phyloP scores from a whole-genome alignment of 2,329 filamentous ascomycete species.

The Colletotrichum brevisporum region DNA sequence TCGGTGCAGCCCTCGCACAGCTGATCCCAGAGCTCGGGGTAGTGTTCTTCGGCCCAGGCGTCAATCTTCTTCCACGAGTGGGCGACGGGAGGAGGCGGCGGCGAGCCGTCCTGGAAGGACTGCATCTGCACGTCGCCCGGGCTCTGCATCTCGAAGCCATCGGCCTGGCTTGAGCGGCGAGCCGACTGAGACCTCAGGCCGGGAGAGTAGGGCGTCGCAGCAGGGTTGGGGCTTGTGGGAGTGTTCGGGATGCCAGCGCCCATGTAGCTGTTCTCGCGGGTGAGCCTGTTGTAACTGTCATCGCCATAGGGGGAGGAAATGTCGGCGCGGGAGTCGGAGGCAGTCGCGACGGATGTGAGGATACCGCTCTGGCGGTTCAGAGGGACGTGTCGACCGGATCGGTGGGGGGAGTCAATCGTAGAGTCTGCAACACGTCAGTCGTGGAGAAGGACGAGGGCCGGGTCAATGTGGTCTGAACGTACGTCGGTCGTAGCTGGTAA shows the following conservation, averaged over 20 bases:
- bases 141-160: slow-evolving; percentile 79
- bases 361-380: slow-evolving; percentile 86
- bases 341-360: slow-evolving; percentile 90
- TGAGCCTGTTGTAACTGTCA: slow-evolving; percentile 61
- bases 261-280: slow-evolving; percentile 69
- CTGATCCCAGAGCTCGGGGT: slow-evolving; percentile 94
- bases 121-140: slow-evolving; percentile 95
- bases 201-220: slow-evolving; percentile 85
- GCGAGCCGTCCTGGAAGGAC: slow-evolving; percentile 90
- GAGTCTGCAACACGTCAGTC: slow-evolving; percentile 75
- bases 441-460: neutral
- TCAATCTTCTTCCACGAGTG: slow-evolving; percentile 98
- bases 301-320: slow-evolving; percentile 84
- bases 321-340: slow-evolving; percentile 89
- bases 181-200: slow-evolving; percentile 86
- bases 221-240: slow-evolving; percentile 66
- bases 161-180: slow-evolving; percentile 72
- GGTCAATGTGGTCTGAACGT: slow-evolving; percentile 48
- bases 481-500: slow-evolving; percentile 80
- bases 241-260: slow-evolving; percentile 66
- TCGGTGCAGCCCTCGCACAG: slow-evolving; percentile 90
- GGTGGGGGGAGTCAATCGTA: slow-evolving; percentile 91
- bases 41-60: slow-evolving; percentile 93
- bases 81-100: slow-evolving; percentile 86
- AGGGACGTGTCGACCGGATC: slow-evolving; percentile 90